A percentile compares a stretch with the other conserved stretches of the same genome.
phyloP scores from a whole-genome alignment of 306 rosid species.

The Prunus salicina region DNA sequence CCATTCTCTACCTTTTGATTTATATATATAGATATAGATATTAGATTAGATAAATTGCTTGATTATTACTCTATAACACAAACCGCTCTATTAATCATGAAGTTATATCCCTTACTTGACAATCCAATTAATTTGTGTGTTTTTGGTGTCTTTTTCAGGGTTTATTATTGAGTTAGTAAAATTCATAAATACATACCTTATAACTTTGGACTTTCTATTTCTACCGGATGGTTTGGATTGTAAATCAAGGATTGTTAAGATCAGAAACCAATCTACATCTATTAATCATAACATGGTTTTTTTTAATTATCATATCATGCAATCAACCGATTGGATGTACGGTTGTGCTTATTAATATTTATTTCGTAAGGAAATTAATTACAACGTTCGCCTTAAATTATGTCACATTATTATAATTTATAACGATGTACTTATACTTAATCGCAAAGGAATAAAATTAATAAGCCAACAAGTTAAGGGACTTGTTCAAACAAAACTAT shows the following conservation, averaged over 20 bases:
- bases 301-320: background rate
- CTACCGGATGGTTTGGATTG: background rate
- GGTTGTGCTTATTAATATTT: background rate
- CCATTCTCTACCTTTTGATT: fast-evolving
- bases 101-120: too few species aligned
- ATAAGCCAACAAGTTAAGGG: too few species aligned
- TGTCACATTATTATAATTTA: too few species aligned
- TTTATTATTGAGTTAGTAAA: too few species aligned
- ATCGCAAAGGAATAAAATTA: background rate
- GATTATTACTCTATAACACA: too few species aligned
- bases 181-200: too few species aligned
- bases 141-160: too few species aligned
- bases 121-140: too few species aligned
- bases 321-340: background rate
- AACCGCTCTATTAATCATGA: too few species aligned
- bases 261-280: background rate
- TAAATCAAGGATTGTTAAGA: background rate
- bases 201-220: too few species aligned
- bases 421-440: background rate
- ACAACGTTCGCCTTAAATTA: background rate
- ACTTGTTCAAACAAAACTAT: background rate
- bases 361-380: background rate
- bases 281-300: background rate
- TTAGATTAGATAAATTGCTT: too few species aligned
- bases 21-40: too few species aligned